Conservation (phyloP, 2,329 filamentous ascomycete species). For the Metarhizium sp. region DNA sequence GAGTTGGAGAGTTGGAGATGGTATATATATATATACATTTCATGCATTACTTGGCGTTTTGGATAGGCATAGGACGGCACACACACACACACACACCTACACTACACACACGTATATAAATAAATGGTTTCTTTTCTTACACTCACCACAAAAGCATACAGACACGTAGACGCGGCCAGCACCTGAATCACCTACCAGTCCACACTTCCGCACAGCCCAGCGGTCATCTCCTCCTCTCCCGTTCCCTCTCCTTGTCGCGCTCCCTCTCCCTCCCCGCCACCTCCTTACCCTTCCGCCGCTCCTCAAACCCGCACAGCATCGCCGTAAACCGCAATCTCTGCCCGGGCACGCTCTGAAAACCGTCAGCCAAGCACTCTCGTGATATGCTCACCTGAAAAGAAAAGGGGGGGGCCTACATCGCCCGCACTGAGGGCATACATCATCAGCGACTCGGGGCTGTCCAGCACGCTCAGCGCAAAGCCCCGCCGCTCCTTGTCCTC, state of each 20-base stretch:
- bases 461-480: conserved; percentile 44
- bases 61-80: no score
- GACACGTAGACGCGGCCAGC: no score
- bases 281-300: conserved; percentile 2
- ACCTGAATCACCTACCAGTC: no score
- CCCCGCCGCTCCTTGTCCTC: conserved; percentile 33
- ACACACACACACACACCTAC: no score
- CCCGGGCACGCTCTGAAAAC: conserved; percentile 40
- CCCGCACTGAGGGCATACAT: conserved; percentile 46
- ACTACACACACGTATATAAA: no score
- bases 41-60: no score
- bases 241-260: background rate
- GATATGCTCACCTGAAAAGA: background rate
- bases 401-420: conserved; percentile 35
- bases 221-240: no score
- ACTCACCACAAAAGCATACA: no score
- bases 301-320: conserved; percentile 42
- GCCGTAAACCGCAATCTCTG: conserved; percentile 47
- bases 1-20: background rate
- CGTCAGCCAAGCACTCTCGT: background rate
- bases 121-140: no score
- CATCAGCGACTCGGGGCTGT: conserved; percentile 48
- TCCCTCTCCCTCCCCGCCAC: background rate
- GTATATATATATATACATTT: background rate
- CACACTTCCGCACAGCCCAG: no score